Percentiles rank a stretch among this genome's conserved stretches.
These are phyloP conservation scores for Morella rubra DNA, from an alignment of 306 rosid genomes.

Conservation along the genomic window DNA sequence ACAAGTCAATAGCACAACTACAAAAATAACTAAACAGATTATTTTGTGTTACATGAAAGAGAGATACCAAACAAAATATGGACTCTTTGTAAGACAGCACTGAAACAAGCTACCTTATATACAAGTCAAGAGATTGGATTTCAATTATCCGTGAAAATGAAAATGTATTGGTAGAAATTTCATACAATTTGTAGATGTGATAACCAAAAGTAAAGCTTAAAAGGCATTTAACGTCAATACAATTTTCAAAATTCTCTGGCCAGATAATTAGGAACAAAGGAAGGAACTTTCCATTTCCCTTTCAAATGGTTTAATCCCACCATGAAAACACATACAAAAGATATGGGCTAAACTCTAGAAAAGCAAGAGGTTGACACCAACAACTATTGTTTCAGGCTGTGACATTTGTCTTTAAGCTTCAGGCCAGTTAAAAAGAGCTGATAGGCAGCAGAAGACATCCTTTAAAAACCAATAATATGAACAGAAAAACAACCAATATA, in stretches of 20 bases:
- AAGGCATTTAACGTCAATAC: not conserved
- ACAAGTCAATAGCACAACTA: not conserved
- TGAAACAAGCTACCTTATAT: not conserved
- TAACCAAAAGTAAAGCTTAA: not conserved
- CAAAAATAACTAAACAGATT: not conserved
- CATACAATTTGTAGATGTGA: no score
- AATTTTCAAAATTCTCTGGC: not conserved
- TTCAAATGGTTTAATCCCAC: not conserved
- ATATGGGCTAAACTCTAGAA: not conserved
- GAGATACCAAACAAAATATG: not conserved
- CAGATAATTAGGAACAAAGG: not conserved
- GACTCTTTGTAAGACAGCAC: not conserved
- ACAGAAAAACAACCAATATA: not conserved
- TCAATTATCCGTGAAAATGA: no score
- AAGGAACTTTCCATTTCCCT: not conserved
- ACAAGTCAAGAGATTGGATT: no score
- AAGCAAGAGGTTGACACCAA: not conserved
- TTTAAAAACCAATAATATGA: not conserved
- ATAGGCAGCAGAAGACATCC: no score
- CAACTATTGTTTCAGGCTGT: not conserved
- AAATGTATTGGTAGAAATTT: no score
- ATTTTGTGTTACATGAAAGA: not conserved
- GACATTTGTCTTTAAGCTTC: no score
- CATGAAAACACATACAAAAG: not conserved
- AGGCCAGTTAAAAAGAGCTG: no score